Percentiles rank a stretch among this genome's conserved stretches.
Conservation (phyloP, 768 basidiomycete genomes). For the Pisolithus albus region DNA sequence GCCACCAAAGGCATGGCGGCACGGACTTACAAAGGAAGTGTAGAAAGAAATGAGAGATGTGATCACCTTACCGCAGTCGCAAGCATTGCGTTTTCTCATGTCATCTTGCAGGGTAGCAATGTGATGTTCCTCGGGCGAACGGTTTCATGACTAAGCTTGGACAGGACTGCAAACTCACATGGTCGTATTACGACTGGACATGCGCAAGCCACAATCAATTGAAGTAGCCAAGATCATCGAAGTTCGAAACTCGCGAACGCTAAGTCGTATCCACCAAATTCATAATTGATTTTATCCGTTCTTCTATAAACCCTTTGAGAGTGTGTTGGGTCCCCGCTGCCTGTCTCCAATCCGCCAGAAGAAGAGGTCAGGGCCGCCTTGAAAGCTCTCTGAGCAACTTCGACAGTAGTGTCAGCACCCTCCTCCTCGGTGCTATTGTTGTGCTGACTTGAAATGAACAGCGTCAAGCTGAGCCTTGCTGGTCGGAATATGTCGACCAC, state of each 20-base stretch:
- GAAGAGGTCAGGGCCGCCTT: constrained; percentile 48
- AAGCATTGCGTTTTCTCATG: no score
- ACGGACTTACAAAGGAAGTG: no score
- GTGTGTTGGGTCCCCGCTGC: constrained; percentile 11
- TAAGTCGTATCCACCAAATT: constrained; percentile 88
- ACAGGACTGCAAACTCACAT: no score
- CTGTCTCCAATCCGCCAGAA: constrained; percentile 14
- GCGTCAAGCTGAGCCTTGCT: constrained; percentile 72
- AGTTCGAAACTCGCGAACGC: constrained; percentile 84
- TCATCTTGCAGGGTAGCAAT: no score
- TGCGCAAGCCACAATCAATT: no score
- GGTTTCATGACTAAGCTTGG: no score
- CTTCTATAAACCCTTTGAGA: constrained; percentile 51
- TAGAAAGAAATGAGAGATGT: no score
- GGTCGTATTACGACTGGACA: no score
- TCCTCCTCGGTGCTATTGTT: constrained; percentile 38
- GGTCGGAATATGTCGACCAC: constrained; percentile 94
- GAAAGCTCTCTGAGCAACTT: constrained; percentile 71
- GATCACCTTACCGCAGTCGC: no score
- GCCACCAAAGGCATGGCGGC: no score
- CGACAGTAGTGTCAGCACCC: constrained; percentile 49
- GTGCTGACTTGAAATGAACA: constrained; percentile 77
- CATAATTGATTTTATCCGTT: constrained; percentile 98
- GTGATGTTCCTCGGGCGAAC: no score
- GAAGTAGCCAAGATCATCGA: constrained; percentile 20